Conservation (phyloP, 116 monocot genomes). For the Dioscorea cayenensis region DNA sequence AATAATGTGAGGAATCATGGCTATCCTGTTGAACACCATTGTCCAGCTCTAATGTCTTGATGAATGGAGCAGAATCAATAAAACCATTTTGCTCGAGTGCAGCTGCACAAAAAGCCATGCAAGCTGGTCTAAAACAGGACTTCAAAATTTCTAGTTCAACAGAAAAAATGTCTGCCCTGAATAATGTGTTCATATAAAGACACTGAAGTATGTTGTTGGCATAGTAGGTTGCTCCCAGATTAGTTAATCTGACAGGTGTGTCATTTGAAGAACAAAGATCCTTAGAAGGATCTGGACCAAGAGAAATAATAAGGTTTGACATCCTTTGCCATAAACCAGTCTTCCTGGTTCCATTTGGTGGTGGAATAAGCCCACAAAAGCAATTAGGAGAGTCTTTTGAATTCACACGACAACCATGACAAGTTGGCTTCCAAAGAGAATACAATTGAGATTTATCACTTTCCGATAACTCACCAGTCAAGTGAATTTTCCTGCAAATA, state of each 20-base stretch:
- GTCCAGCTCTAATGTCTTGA: constrained; percentile 90
- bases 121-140: constrained; percentile 83
- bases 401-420: constrained; percentile 88
- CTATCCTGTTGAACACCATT: constrained; percentile 98
- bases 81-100: constrained; percentile 77
- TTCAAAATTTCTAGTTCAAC: constrained; percentile 69
- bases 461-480: constrained; percentile 47
- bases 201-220: constrained; percentile 99
- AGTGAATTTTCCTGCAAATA: constrained; percentile 66
- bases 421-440: constrained; percentile 49
- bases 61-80: constrained; percentile 95
- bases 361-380: constrained; percentile 86
- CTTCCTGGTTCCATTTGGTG: constrained; percentile 65
- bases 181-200: constrained; percentile 90
- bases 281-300: constrained; percentile 68
- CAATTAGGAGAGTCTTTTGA: constrained; percentile 90
- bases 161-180: constrained; percentile 73
- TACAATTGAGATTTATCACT: constrained; percentile 66
- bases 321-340: constrained; percentile 86
- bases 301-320: constrained; percentile 63
- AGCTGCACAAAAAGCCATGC: constrained; percentile 79
- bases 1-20: constrained; percentile 98
- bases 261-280: constrained; percentile 63
- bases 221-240: constrained; percentile 97
- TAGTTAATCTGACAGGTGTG: constrained; percentile 86